Evolutionary conservation across 2,329 filamentous ascomycete species (phyloP).

Genomic region (Alternaria sp.): DNA sequence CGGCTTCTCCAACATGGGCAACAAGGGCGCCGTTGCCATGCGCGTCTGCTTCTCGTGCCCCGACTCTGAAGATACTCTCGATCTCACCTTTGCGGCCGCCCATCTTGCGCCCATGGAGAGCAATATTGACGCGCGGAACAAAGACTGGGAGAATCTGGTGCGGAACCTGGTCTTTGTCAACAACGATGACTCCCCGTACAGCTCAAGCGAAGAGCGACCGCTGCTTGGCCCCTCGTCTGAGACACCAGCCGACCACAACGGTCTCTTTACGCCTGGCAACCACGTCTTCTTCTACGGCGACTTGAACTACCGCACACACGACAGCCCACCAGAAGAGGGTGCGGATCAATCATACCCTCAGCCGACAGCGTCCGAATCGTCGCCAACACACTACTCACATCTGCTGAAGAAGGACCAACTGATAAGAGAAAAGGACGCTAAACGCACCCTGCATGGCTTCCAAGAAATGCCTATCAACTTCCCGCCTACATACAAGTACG

Average conservation of each 20-base stretch:
- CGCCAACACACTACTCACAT: constrained; percentile 66
- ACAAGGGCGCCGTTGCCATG: constrained; percentile 90
- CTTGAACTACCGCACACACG: constrained; percentile 89
- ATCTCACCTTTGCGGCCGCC: constrained; percentile 84
- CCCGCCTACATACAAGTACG: constrained; percentile 94
- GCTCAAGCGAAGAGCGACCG: constrained; percentile 41
- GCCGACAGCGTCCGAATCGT: constrained; percentile 55
- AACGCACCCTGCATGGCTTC: constrained; percentile 78
- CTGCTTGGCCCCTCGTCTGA: constrained; percentile 31
- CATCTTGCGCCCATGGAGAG: constrained; percentile 90
- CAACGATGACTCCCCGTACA: constrained; percentile 39
- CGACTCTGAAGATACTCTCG: constrained; percentile 55
- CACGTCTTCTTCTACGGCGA: constrained; percentile 90
- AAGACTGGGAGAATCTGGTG: constrained; percentile 87
- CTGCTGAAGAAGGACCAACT: constrained; percentile 83
- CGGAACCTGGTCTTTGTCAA: constrained; percentile 75
- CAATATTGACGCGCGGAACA: constrained; percentile 75
- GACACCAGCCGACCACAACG: constrained; percentile 55
- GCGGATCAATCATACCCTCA: constrained; percentile 69
- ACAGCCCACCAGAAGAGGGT: constrained; percentile 65
- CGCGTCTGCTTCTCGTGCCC: constrained; percentile 66
- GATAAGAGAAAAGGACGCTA: constrained; percentile 70
- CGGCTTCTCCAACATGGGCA: constrained; percentile 86
- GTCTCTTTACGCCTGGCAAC: constrained; percentile 75
- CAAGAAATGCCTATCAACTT: constrained; percentile 77